A percentile compares a stretch with the other conserved stretches of the same genome.
Evolutionary conservation across 495 filamentous ascomycete genomes (phyloP).

Genomic region (Penicillium pulvis): DNA sequence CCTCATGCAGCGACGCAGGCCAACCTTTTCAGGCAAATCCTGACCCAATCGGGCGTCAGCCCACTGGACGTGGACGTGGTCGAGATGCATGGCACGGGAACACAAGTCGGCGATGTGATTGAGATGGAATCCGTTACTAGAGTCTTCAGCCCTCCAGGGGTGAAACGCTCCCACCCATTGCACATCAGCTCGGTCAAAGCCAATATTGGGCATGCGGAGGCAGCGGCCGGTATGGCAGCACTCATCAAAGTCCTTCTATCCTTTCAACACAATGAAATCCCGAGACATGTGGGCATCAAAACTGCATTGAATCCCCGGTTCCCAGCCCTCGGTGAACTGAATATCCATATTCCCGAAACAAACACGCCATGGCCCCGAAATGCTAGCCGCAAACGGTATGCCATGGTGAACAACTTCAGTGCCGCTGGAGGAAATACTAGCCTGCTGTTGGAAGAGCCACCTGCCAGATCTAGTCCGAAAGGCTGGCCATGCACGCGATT

Average conservation of each 20-base stretch:
- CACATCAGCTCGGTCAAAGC: constrained; percentile 35
- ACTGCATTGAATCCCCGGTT: constrained; percentile 36
- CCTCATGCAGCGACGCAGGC: constrained; percentile 54
- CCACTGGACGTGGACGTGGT: constrained; percentile 52
- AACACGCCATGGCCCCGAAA: neutral
- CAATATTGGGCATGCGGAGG: constrained; percentile 41
- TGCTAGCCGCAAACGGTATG: neutral
- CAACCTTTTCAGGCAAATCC: constrained; percentile 44
- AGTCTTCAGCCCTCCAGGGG: constrained; percentile 26
- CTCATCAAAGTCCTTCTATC: constrained; percentile 41
- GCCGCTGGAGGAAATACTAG: neutral
- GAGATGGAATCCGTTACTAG: constrained; percentile 35
- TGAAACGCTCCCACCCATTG: too few species aligned
- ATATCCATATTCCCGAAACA: constrained; percentile 32
- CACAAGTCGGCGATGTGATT: constrained; percentile 40
- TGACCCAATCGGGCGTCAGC: constrained; percentile 48
- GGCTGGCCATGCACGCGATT: too few species aligned
- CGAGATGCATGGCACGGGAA: constrained; percentile 53
- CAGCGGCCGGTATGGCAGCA: constrained; percentile 26
- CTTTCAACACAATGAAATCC: constrained; percentile 32
- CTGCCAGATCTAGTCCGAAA: neutral
- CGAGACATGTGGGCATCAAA: constrained; percentile 40
- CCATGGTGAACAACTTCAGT: constrained; percentile 4
- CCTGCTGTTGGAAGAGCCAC: neutral
- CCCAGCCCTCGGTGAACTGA: constrained; percentile 15